phyloP scores from a whole-genome alignment of 225 moss, liverwort and hornwort species.

The Polytrichum formosum region DNA sequence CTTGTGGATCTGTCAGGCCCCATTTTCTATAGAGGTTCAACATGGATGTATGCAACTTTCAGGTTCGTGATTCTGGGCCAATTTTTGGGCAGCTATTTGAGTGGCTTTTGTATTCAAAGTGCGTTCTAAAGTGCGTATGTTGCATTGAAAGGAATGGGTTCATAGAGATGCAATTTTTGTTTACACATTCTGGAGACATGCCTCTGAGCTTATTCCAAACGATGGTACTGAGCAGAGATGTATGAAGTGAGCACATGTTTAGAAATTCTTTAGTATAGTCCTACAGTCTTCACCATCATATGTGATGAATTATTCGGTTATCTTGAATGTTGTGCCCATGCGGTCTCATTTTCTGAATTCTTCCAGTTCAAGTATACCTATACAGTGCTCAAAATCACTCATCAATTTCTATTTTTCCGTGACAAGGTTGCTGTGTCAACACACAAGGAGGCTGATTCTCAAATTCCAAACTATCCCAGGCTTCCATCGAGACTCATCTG shows the following conservation, averaged over 20 bases:
- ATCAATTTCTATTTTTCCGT: neutral
- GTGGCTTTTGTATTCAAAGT: too few relatives aligned
- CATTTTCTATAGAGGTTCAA: neutral
- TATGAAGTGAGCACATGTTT: too few relatives aligned
- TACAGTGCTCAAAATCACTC: neutral
- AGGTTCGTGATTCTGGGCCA: too few relatives aligned
- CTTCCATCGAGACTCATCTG: constrained; percentile 49
- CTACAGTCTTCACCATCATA: neutral
- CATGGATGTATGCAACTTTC: neutral
- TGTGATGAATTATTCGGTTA: neutral
- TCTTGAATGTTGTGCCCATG: neutral
- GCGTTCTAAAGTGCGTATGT: too few relatives aligned
- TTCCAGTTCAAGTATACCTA: neutral
- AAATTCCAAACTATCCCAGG: constrained; percentile 53
- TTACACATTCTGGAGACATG: too few relatives aligned
- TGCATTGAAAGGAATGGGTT: too few relatives aligned
- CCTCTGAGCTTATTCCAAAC: too few relatives aligned
- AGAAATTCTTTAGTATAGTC: neutral
- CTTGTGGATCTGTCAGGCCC: neutral
- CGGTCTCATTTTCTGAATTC: neutral
- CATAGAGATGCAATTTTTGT: too few relatives aligned
- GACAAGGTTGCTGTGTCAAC: constrained; percentile 58
- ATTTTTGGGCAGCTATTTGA: too few relatives aligned
- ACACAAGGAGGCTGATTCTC: constrained; percentile 50
- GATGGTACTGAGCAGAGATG: too few relatives aligned